A percentile compares a stretch with the other conserved stretches of the same genome.
These are phyloP conservation scores for Sugiyamaella castrensis DNA, from an alignment of 1,139 yeast genomes.

Conservation along the genomic window DNA sequence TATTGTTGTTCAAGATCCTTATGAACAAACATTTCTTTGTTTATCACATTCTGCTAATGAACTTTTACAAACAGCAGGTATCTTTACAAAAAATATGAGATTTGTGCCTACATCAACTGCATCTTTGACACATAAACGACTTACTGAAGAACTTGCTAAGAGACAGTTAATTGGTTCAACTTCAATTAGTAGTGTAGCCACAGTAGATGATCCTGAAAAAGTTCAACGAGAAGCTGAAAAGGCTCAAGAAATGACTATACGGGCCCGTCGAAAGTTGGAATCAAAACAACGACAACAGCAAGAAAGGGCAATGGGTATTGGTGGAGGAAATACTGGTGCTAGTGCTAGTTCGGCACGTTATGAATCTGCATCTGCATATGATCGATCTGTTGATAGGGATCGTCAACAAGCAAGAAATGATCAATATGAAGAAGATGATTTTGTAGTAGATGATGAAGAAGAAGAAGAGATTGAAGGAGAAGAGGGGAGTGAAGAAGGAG, in stretches of 20 bases:
- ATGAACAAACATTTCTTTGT: constrained; percentile 70
- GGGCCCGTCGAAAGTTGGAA: constrained; percentile 44
- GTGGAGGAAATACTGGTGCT: constrained; percentile 27
- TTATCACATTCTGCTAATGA: constrained; percentile 70
- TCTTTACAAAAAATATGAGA: constrained; percentile 55
- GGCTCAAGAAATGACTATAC: constrained; percentile 50
- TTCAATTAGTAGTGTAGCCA: constrained; percentile 66
- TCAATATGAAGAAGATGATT: constrained; percentile 54
- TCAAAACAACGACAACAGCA: constrained; percentile 64
- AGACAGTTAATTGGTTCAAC: constrained; percentile 53
- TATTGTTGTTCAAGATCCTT: constrained; percentile 56
- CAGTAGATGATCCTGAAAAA: constrained; percentile 83
- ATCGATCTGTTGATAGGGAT: constrained; percentile 3
- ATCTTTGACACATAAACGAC: constrained; percentile 74
- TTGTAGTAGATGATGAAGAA: constrained; percentile 50
- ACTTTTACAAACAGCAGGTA: constrained; percentile 53
- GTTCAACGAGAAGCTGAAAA: constrained; percentile 79
- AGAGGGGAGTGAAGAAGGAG: constrained; percentile 40
- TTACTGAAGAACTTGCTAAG: constrained; percentile 73
- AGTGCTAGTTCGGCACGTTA: constrained; percentile 16
- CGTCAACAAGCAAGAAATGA: constrained; percentile 26
- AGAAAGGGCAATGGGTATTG: constrained; percentile 49
- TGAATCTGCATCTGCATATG: background rate
- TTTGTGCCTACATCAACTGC: constrained; percentile 85
- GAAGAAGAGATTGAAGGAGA: constrained; percentile 45